Conservation (phyloP, 1,284 basidiomycete genomes). For the Ustilago loliicola region DNA sequence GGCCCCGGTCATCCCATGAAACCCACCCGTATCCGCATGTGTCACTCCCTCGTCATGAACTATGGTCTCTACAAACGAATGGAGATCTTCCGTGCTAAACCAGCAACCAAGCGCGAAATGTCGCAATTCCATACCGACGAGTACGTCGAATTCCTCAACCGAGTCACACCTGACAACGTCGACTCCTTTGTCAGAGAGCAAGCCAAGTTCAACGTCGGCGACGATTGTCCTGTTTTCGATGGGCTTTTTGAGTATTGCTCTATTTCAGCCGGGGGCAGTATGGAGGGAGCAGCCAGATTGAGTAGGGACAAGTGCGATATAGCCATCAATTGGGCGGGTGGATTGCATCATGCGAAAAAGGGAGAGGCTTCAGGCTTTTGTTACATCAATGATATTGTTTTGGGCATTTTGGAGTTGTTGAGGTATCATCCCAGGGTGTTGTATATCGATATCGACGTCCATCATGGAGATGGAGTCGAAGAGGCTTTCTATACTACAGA, state of each 20-base stretch:
- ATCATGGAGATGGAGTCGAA: constrained; percentile 99
- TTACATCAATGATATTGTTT: constrained; percentile 98
- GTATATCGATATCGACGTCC: constrained; percentile 98
- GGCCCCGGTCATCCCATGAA: constrained; percentile 83
- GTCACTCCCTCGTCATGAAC: constrained; percentile 99
- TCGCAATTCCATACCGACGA: constrained; percentile 94
- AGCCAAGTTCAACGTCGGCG: constrained; percentile 92
- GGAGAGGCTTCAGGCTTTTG: constrained; percentile 98
- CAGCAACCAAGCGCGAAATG: constrained; percentile 98
- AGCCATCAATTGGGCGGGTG: constrained; percentile 98
- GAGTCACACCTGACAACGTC: constrained; percentile 87
- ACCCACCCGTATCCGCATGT: constrained; percentile 88
- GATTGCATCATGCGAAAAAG: constrained; percentile 97
- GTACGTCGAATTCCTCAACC: constrained; percentile 88
- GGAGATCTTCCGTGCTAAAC: constrained; percentile 84
- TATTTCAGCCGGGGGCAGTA: constrained; percentile 97
- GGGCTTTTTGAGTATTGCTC: constrained; percentile 98
- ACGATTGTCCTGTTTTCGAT: constrained; percentile 98
- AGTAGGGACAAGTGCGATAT: constrained; percentile 98
- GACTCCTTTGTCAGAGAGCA: constrained; percentile 92
- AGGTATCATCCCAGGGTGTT: constrained; percentile 94
- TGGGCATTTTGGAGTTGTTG: constrained; percentile 93
- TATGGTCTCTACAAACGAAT: constrained; percentile 79
- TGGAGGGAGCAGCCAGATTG: constrained; percentile 97
- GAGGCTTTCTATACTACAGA: constrained; percentile 99